Conservation (phyloP, 1,284 basidiomycete genomes). For the Ceratobasidium sp. region DNA sequence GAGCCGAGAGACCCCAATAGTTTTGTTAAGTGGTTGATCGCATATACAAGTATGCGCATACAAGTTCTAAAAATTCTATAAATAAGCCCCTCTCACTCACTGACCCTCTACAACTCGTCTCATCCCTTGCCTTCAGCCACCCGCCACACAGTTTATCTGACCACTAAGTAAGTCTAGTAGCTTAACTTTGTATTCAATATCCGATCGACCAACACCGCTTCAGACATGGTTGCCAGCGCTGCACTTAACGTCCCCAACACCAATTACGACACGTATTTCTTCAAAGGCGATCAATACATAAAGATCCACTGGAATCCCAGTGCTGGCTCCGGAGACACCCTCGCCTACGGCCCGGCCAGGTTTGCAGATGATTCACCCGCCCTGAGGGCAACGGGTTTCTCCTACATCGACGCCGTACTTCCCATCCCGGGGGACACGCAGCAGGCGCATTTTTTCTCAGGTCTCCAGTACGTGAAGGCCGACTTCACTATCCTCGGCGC, state of each 20-base stretch:
- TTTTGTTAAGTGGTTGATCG: too few relatives aligned
- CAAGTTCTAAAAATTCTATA: too few relatives aligned
- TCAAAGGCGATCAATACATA: conserved; percentile 7
- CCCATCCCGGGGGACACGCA: conserved; percentile 5
- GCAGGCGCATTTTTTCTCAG: conserved; percentile 18
- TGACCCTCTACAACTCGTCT: too few relatives aligned
- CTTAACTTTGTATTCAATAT: too few relatives aligned
- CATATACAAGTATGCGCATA: too few relatives aligned
- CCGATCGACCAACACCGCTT: too few relatives aligned
- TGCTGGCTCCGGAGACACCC: background rate
- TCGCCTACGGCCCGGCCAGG: background rate
- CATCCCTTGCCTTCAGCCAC: too few relatives aligned
- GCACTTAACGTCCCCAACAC: conserved; percentile 28
- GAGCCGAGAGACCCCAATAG: too few relatives aligned
- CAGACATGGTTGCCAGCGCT: background rate
- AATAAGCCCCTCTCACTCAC: too few relatives aligned
- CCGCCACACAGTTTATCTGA: too few relatives aligned
- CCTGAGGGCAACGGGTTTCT: background rate
- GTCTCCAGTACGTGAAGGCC: background rate
- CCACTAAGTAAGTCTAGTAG: too few relatives aligned
- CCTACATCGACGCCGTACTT: conserved; percentile 21
- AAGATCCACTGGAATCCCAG: conserved; percentile 8
- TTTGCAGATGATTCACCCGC: background rate
- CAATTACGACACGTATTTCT: conserved; percentile 24
- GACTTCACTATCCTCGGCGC: background rate